Conservation (phyloP, 495 filamentous ascomycete species). For the Barbatosphaeria neglecta region DNA sequence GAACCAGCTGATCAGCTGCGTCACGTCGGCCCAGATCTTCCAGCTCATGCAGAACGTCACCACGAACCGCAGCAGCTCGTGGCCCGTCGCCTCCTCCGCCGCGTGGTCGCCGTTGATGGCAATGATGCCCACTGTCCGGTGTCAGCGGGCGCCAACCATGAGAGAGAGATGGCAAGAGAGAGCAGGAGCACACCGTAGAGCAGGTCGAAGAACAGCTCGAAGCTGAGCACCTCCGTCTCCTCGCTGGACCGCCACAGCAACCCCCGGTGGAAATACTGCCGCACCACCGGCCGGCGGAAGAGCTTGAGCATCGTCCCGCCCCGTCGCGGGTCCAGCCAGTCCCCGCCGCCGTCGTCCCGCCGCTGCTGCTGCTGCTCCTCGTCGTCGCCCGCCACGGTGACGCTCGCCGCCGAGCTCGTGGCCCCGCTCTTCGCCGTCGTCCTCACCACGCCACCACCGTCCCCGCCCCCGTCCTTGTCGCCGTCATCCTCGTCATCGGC, state of each 20-base stretch:
- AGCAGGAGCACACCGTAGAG: conserved; percentile 15
- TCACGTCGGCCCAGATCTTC: conserved; percentile 49
- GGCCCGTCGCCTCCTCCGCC: conserved; percentile 36
- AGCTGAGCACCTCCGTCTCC: conserved; percentile 40
- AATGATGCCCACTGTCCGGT: conserved; percentile 46
- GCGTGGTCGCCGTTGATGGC: conserved; percentile 47
- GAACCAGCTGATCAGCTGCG: conserved; percentile 42
- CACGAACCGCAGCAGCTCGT: conserved; percentile 36
- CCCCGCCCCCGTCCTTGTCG: not conserved
- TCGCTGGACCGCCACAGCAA: conserved; percentile 45
- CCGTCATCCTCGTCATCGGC: conserved; percentile 7
- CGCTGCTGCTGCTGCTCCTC: not conserved
- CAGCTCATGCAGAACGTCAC: conserved; percentile 46
- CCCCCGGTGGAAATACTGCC: conserved; percentile 52
- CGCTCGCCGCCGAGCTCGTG: conserved; percentile 9
- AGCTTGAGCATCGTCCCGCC: conserved; percentile 35
- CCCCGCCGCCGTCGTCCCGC: not conserved
- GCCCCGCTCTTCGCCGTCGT: conserved; percentile 15
- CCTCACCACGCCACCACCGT: conserved; percentile 1
- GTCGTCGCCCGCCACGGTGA: conserved; percentile 4
- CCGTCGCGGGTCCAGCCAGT: conserved; percentile 28
- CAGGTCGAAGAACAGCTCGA: conserved; percentile 46
- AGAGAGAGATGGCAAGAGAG: not conserved
- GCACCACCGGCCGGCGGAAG: conserved; percentile 41
- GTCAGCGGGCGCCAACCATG: not conserved